Base-by-base conservation (phyloP, 1,284 basidiomycete species). In the Filobasidium uniguttulatum region DNA sequence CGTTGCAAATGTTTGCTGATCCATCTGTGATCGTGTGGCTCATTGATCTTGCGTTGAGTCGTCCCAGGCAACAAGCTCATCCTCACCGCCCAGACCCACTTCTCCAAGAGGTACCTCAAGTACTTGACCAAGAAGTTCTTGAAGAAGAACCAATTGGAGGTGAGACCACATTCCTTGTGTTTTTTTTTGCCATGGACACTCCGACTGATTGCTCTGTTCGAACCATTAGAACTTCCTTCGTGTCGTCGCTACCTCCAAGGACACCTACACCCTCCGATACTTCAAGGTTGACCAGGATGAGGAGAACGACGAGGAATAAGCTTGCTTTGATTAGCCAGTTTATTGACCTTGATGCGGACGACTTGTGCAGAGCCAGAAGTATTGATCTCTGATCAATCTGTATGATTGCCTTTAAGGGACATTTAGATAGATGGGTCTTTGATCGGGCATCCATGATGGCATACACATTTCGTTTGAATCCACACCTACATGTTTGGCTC, bases 71-170 rank as follows among this genome's bases (percentile, higher is more conserved):
- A 74, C 65, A 86, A 81, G 72, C 75, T 91, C 65, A 83, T 80
- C 53, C 78, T 91, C 57, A 80, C 81, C 44, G 82, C 85, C 50
- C 81, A 75, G 66, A 80, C 90, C 64, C 79, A 84, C 48, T 83
- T 91, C 72, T 91, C 88, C 52, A 93, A 93, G 73, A 77, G 87
- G 55, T 91, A 89, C 70, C 61, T 67, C 54, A 88, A 90, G 72
- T 93, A 91, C 73, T 77, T 91, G 57, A 91, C 88, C 53, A 91
- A 91, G 77, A 91, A 91, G 76, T 90, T 86, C 77, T 77, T 93
- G 72, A 90, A 90, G 67, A 68, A 68, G 66, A 68, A 68, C 64
- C 54, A 55, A 44, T 50, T 55, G 46, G 54, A 55, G 46, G 54
- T 55, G 44, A 36, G 54, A 37, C 4, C 3, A 3, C 26, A 5